Evolutionary conservation across 2,329 filamentous ascomycete species (phyloP).

Genomic region (Rutstroemia sp.): DNA sequence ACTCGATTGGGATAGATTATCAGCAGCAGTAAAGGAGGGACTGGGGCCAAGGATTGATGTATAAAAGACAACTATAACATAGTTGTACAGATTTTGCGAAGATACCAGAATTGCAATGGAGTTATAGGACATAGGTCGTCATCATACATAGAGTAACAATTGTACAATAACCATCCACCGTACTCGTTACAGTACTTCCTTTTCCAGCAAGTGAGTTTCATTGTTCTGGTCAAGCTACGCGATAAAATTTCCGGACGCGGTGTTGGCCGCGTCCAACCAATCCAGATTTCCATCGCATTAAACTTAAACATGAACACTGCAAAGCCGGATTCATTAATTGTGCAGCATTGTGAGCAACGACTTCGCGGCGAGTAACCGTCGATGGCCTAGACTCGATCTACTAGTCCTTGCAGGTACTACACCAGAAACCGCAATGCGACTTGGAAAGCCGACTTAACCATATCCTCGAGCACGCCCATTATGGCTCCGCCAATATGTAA

Average conservation of each 20-base stretch:
- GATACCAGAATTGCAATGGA: slow-evolving; percentile 12
- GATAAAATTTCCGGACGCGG: neutral
- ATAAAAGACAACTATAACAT: neutral
- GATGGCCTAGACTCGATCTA: neutral
- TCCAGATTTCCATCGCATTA: too few species aligned
- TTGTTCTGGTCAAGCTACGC: neutral
- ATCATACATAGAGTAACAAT: neutral
- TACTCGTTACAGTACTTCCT: neutral
- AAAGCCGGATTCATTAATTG: neutral
- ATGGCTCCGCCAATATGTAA: slow-evolving; percentile 37
- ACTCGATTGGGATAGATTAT: slow-evolving; percentile 26
- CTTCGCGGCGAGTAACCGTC: neutral
- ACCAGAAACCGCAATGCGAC: neutral
- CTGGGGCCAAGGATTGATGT: slow-evolving; percentile 22
- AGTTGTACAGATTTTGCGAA: slow-evolving; percentile 2
- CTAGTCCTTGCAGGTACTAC: neutral
- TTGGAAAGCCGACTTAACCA: neutral
- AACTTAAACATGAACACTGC: neutral
- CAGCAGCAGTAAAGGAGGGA: slow-evolving; percentile 24
- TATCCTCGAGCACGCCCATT: neutral
- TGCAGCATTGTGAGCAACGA: neutral
- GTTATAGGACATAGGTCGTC: neutral
- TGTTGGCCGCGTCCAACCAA: too few species aligned
- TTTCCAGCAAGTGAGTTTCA: neutral
- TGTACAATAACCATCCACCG: neutral